Evolutionary conservation across 2,329 filamentous ascomycete species (phyloP).

Genomic region (Fusarium proliferatum): DNA sequence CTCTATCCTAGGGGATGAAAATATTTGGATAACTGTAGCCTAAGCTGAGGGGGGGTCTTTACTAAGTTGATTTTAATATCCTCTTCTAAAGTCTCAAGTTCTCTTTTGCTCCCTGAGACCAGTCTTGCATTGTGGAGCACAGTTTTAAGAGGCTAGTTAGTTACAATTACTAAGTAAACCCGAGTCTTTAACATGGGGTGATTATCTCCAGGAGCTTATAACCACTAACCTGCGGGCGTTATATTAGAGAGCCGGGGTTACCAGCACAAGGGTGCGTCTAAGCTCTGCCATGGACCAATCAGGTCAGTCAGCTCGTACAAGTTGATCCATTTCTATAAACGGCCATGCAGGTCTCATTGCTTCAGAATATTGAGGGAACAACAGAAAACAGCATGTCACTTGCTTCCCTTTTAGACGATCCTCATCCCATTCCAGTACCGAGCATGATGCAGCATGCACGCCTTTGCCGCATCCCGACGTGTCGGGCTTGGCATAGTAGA

Average conservation of each 20-base stretch:
- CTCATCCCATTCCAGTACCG: background rate
- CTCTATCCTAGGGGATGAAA: background rate
- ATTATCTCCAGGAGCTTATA: background rate
- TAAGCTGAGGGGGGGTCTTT: background rate
- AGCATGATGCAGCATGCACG: background rate
- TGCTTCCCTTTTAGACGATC: background rate
- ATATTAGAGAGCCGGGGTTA: background rate
- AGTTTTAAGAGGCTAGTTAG: background rate
- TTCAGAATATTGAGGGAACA: background rate
- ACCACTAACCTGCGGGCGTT: background rate
- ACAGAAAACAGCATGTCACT: background rate
- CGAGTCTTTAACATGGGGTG: background rate
- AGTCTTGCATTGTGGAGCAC: constrained; percentile 11
- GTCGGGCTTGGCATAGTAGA: background rate
- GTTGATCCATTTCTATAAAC: background rate
- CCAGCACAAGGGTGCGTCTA: background rate
- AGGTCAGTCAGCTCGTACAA: background rate
- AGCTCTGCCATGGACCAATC: background rate
- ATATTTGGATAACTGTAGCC: background rate
- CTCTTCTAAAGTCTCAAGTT: background rate
- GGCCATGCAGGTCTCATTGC: background rate
- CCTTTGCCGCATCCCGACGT: constrained; percentile 4
- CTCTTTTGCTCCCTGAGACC: background rate
- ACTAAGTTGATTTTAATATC: background rate
- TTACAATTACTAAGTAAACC: background rate